These are phyloP conservation scores for Corchorus olitorius DNA, from an alignment of 345 rosid species.

Conservation along the genomic window DNA sequence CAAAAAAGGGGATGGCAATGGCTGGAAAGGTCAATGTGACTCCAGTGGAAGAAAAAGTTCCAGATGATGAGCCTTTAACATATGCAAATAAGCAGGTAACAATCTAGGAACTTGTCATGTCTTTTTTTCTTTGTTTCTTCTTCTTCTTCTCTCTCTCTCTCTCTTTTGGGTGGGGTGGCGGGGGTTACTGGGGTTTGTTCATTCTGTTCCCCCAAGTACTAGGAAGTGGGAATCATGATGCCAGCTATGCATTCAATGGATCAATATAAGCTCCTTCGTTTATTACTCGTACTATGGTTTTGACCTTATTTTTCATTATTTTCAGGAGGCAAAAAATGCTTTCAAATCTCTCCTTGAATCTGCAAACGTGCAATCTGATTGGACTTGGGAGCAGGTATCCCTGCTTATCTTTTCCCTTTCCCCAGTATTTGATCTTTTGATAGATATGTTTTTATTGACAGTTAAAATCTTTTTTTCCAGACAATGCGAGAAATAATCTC, in stretches of 20 bases:
- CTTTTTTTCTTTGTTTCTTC: neutral
- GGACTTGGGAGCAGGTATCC: constrained; percentile 99
- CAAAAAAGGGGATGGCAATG: constrained; percentile 48
- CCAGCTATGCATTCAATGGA: neutral
- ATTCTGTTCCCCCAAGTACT: neutral
- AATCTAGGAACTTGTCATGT: neutral
- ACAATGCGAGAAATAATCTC: constrained; percentile 82
- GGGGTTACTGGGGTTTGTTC: neutral
- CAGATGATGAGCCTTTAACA: constrained; percentile 74
- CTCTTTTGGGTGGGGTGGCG: no score
- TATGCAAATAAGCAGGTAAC: constrained; percentile 84
- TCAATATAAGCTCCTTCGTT: constrained; percentile 4
- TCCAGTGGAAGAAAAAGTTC: constrained; percentile 64
- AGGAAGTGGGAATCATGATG: constrained; percentile 7
- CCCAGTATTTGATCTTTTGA: constrained; percentile 13
- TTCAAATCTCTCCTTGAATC: constrained; percentile 93
- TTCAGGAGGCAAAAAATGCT: constrained; percentile 95
- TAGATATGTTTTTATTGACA: constrained; percentile 29
- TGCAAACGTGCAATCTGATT: constrained; percentile 83
- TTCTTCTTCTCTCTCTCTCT: no score
- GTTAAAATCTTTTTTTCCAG: constrained; percentile 40
- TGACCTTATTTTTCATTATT: constrained; percentile 9
- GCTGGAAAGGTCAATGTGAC: constrained; percentile 58
- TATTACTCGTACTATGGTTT: neutral
- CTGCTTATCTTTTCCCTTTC: constrained; percentile 8